phyloP scores from a whole-genome alignment of 352 stramenopile species.

The Pythium oligandrum region DNA sequence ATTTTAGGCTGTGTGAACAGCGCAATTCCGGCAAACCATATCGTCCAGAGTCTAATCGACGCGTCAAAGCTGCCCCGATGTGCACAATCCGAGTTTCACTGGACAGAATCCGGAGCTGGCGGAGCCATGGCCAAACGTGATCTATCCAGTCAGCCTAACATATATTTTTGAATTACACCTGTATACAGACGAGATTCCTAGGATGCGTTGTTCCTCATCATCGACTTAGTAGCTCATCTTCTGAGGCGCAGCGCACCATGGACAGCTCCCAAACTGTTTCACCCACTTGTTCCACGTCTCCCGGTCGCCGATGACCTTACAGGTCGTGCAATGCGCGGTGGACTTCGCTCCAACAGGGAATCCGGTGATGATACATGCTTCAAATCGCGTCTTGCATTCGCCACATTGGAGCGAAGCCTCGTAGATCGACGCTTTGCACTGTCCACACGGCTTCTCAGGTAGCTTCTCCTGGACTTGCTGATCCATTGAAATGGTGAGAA shows the following conservation, averaged over 20 bases:
- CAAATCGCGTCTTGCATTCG: constrained; percentile 68
- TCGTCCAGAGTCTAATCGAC: constrained; percentile 22
- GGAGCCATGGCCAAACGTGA: no score
- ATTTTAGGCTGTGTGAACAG: constrained; percentile 28
- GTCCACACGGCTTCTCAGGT: constrained; percentile 59
- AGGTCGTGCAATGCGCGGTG: constrained; percentile 86
- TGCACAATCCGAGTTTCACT: constrained; percentile 5
- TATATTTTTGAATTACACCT: constrained; percentile 1
- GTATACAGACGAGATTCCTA: no score
- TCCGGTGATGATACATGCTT: constrained; percentile 90
- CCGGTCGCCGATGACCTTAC: constrained; percentile 80
- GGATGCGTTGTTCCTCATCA: no score
- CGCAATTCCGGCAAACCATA: constrained; percentile 27
- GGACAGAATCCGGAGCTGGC: not conserved
- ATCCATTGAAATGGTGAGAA: constrained; percentile 94
- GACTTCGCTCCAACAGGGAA: constrained; percentile 85
- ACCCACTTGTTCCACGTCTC: constrained; percentile 90
- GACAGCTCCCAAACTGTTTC: constrained; percentile 80
- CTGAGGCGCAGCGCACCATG: constrained; percentile 75
- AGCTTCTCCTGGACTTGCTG: constrained; percentile 91
- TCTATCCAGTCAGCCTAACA: not conserved
- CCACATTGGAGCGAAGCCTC: constrained; percentile 72
- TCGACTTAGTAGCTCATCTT: constrained; percentile 75
- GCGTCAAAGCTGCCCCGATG: constrained; percentile 18
- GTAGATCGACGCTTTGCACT: constrained; percentile 86